Base-by-base conservation (phyloP, 2,329 filamentous ascomycete species). In the Gremmenia infestans region DNA sequence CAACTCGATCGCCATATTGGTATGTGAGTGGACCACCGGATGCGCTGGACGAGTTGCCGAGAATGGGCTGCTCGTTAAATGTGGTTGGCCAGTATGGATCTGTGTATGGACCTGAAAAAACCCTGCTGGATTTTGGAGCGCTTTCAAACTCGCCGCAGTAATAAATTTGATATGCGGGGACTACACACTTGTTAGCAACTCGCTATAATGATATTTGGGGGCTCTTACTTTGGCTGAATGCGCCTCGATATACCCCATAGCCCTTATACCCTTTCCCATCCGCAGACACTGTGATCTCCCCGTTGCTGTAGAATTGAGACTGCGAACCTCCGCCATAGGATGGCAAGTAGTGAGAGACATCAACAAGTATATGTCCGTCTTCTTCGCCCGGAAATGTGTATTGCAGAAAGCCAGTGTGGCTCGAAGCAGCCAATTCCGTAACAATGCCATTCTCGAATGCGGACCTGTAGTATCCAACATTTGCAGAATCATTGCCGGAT, bases 111-210 rank as follows among this genome's bases (percentile, higher is more conserved):
- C 73, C 77, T n/a, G 75, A 55, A 54, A 78, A 80, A 0, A 74
- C 76, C 65, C 73, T 75, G 59, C 71, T 72, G 2, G 73, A 70
- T 6, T 73, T 67, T 8, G 67, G 54, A 17, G 68, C 59, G 67
- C 66, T 56, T 48, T 81, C 76, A 60, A 87, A 87, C 51, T 75
- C 74, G 15, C 83, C 84, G 63, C 85, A 87, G 69, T 82, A 82
- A 64, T 79, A 81, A 5, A 76, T 71, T 23, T 45, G 42, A 23
- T 45, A 45, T 19, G 42, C 42, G 0, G 42, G 42, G 12, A 45
- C 42, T 45, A 19, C 1, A 22, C 3, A 19, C 2, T 2, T 19
- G 42, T 45, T 22, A 45, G 22, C 9, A 45, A 5, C 9, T 1
- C 2, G 42, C 2, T 9, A 19, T 11, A 3, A 19, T 25, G 14